These are phyloP conservation scores for Pichia sp. DNA, from an alignment of 1,139 yeast genomes.

Conservation along the genomic window DNA sequence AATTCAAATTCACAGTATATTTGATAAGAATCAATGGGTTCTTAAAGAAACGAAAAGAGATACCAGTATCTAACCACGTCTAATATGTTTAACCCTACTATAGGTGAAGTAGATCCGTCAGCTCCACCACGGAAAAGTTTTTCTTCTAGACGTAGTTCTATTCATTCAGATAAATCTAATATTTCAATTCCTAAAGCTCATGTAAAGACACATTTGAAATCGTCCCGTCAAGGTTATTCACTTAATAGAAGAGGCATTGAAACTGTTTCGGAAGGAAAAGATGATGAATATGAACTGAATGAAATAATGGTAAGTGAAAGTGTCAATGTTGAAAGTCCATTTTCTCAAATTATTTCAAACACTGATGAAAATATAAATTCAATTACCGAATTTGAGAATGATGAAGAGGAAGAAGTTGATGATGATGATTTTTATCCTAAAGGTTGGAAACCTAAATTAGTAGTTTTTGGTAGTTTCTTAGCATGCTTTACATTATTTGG, in stretches of 20 bases:
- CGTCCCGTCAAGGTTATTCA: background rate
- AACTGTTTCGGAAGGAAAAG: too few relatives aligned
- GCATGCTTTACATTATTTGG: conserved; percentile 64
- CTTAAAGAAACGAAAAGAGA: too few relatives aligned
- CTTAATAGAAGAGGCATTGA: conserved; percentile 1
- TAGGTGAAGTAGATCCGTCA: conserved; percentile 16
- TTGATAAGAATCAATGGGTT: too few relatives aligned
- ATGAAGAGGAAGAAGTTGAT: conserved; percentile 5
- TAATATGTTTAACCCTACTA: conserved; percentile 15
- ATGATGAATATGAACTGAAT: background rate
- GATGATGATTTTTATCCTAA: conserved; percentile 20
- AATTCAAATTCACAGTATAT: too few relatives aligned
- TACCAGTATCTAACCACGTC: too few relatives aligned
- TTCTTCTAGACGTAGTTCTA: background rate
- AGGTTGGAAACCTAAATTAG: conserved; percentile 30
- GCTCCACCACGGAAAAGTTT: background rate
- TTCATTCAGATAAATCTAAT: background rate
- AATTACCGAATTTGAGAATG: background rate
- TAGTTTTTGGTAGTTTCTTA: conserved; percentile 55
- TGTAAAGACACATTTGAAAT: background rate
- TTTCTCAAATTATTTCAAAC: background rate
- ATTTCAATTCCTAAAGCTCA: conserved; percentile 1
- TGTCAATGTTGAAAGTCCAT: background rate
- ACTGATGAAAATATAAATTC: too few relatives aligned
- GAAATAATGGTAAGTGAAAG: background rate